phyloP scores from a whole-genome alignment of 495 filamentous ascomycete species.

The Mytilinidion resinicola region DNA sequence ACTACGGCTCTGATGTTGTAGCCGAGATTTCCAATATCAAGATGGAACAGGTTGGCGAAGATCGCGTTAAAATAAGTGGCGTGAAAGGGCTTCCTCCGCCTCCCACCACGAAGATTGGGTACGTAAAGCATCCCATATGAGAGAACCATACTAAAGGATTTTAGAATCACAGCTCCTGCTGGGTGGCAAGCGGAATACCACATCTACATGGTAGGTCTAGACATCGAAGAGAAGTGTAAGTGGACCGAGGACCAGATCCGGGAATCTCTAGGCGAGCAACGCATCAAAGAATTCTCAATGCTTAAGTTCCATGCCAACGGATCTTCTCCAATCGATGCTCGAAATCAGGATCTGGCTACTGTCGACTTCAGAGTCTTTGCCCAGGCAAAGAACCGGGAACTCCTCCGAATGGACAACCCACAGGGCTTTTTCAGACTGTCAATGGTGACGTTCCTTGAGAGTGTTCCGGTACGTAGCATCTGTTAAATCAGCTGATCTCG shows the following conservation, averaged over 20 bases:
- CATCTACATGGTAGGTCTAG: slow-evolving; percentile 14
- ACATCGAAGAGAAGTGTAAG: slow-evolving; percentile 20
- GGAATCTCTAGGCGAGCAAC: slow-evolving; percentile 7
- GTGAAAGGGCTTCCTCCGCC: slow-evolving; percentile 14
- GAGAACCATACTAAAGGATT: too few relatives aligned
- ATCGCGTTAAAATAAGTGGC: slow-evolving; percentile 8
- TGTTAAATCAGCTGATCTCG: too few relatives aligned
- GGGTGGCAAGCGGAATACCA: slow-evolving; percentile 19
- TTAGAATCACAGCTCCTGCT: slow-evolving; percentile 8
- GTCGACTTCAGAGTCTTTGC: slow-evolving; percentile 18
- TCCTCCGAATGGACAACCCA: slow-evolving; percentile 4
- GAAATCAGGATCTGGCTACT: slow-evolving; percentile 12
- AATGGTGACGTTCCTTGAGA: too few relatives aligned
- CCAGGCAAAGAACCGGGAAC: slow-evolving; percentile 2
- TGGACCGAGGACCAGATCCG: slow-evolving; percentile 13
- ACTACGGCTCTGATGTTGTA: slow-evolving; percentile 21
- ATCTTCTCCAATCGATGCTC: slow-evolving; percentile 9
- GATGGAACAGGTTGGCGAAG: slow-evolving; percentile 8
- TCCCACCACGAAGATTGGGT: slow-evolving; percentile 18
- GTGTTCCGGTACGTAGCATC: too few relatives aligned
- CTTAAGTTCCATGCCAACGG: slow-evolving; percentile 14
- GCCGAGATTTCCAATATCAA: slow-evolving; percentile 19
- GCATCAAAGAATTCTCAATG: slow-evolving; percentile 8
- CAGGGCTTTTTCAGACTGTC: too few relatives aligned
- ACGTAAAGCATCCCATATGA: too few relatives aligned